Base-by-base conservation (phyloP, 148 eudicot genomes). In the Rheum nobile region DNA sequence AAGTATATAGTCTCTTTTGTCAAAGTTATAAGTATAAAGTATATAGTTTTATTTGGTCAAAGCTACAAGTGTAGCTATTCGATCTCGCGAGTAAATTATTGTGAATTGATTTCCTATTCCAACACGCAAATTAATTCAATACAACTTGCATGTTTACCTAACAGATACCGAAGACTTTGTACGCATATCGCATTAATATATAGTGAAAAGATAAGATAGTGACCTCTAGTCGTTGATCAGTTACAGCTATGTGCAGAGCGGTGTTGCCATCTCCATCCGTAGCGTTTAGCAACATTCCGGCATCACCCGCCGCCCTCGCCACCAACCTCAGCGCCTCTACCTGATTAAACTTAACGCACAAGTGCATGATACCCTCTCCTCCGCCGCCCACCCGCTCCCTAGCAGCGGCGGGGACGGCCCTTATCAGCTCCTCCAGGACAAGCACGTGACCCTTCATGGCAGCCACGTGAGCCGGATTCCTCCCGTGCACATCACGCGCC, bases 231-330 rank as follows among this genome's bases (percentile, higher is more conserved):
- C 52, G 39, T 67, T 67, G 54, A 24, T 47, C 76, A 19, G 59
- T 39, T 1, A 81, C 81, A 42, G 77, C 79, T 0, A 72, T 24
- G n/a, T 78, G 79, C 61, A 75, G 65, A 57, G 75, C 34, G 28
- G 76, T 72, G 46, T 82, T 82, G 16, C 79, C 81, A 43, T 68
- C 72, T 5, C 21, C 22, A 47, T 79, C 75, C 43, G 39, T 37
- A 2, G 68, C 54, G 34, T 75, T 79, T 0, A 63, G 16, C 32
- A 70, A 3, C 24, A 79, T 26, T 38, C 54, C 72, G 24, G 21
- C 35, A 21, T 47, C 75, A 41, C n/a, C 71, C 11, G 41, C 19
- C 12, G 5, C 1, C 0, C 31, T 46, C 39, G 50, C 50, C 46
- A 75, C 14, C 13, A 28, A 0, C 44, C 39, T n/a, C 24, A 78